Conservation (phyloP, 495 filamentous ascomycete genomes). For the Annulohypoxylon stygium region DNA sequence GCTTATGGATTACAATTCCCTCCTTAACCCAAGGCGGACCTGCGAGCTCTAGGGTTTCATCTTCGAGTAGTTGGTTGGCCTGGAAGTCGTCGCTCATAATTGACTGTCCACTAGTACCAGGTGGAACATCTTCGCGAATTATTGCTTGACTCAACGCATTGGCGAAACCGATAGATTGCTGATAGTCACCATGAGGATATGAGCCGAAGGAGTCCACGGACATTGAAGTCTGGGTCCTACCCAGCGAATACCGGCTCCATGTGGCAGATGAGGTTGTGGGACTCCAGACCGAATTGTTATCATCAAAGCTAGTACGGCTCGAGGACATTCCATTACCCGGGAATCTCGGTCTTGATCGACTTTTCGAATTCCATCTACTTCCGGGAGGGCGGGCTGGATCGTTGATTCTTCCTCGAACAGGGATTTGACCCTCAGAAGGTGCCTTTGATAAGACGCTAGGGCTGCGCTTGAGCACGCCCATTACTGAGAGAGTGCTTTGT, state of each 20-base stretch:
- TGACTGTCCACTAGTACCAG: conserved; percentile 65
- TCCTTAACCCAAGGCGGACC: conserved; percentile 99
- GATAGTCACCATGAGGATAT: conserved; percentile 86
- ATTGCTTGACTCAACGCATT: conserved; percentile 97
- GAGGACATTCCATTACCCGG: conserved; percentile 90
- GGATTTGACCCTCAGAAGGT: conserved; percentile 78
- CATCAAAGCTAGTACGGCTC: conserved; percentile 92
- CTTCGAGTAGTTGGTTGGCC: conserved; percentile 81
- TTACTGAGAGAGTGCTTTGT: conserved; percentile 66
- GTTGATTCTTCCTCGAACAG: conserved; percentile 75
- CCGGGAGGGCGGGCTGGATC: conserved; percentile 72
- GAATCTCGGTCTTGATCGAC: conserved; percentile 82
- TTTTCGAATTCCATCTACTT: conserved; percentile 84
- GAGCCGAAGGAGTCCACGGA: conserved; percentile 90
- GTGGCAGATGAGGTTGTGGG: conserved; percentile 81
- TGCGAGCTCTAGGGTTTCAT: conserved; percentile 88
- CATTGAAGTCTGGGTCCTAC: conserved; percentile 89
- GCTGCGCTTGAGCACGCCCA: conserved; percentile 80
- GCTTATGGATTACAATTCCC: conserved; percentile 94
- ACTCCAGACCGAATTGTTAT: conserved; percentile 90
- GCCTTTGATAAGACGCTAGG: conserved; percentile 94
- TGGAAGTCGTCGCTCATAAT: conserved; percentile 66
- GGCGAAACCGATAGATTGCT: conserved; percentile 97
- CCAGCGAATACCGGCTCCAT: conserved; percentile 94
- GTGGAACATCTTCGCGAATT: conserved; percentile 86